These are phyloP conservation scores for Pichia sp. DNA, from an alignment of 1,139 yeast genomes.

Conservation along the genomic window DNA sequence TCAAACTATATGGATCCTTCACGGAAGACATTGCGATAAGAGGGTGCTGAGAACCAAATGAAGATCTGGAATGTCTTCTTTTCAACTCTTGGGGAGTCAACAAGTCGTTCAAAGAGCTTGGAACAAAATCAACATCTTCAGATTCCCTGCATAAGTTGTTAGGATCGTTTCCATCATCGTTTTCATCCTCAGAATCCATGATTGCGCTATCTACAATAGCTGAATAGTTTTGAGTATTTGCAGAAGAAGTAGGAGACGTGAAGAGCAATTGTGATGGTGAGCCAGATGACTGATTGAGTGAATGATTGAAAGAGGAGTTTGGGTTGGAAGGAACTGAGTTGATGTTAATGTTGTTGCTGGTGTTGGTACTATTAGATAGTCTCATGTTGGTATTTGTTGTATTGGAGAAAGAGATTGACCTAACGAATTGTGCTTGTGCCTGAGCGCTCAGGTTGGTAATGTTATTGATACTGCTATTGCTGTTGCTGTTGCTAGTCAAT, in stretches of 20 bases:
- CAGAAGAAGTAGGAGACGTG: slow-evolving; percentile 2
- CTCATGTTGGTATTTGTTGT: not conserved
- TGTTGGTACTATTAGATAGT: not conserved
- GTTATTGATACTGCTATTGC: not conserved
- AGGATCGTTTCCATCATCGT: slow-evolving; percentile 10
- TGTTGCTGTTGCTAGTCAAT: not conserved
- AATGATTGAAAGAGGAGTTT: not conserved
- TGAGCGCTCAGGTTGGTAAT: not conserved
- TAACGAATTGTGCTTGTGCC: not conserved
- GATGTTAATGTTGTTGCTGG: not conserved
- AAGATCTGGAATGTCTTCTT: slow-evolving; percentile 57
- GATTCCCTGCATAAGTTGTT: not conserved
- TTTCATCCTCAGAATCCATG: slow-evolving; percentile 22
- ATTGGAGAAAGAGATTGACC: slow-evolving; percentile 9
- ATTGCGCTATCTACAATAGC: slow-evolving; percentile 18
- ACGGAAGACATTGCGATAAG: not conserved
- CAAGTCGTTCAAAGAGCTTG: slow-evolving; percentile 66
- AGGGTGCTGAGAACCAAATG: slow-evolving; percentile 15
- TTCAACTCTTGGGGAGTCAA: slow-evolving; percentile 73
- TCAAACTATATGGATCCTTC: slow-evolving; percentile 3
- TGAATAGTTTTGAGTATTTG: slow-evolving; percentile 1
- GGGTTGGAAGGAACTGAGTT: slow-evolving; percentile 1
- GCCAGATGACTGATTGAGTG: not conserved
- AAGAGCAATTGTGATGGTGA: slow-evolving; percentile 7
- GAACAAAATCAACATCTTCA: slow-evolving; percentile 63